These are phyloP conservation scores for Fraxinus paxiana DNA, from an alignment of 305 asterid genomes.

Conservation along the genomic window DNA sequence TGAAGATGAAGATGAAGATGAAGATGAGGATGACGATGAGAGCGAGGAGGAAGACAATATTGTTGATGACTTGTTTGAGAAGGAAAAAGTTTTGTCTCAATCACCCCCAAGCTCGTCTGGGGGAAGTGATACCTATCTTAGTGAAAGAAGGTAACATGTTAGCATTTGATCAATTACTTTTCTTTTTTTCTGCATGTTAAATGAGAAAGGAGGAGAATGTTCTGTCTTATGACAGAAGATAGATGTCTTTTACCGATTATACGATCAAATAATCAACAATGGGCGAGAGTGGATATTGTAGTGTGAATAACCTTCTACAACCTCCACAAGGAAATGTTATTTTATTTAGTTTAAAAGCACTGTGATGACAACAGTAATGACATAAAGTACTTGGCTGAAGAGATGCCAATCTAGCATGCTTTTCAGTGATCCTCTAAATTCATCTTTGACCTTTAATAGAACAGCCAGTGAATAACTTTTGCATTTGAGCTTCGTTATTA, in stretches of 20 bases:
- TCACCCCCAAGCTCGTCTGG: slow-evolving; percentile 36
- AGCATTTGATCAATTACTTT: neutral
- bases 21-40: slow-evolving; percentile 27
- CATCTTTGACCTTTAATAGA: neutral
- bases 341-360: neutral
- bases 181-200: neutral
- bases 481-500: neutral
- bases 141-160: slow-evolving; percentile 64
- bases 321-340: neutral
- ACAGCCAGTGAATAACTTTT: neutral
- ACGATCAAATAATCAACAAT: neutral
- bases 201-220: neutral
- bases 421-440: neutral
- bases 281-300: neutral
- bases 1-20: slow-evolving; percentile 38
- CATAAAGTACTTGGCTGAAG: neutral
- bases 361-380: neutral
- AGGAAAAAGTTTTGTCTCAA: slow-evolving; percentile 23
- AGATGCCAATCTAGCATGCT: slow-evolving; percentile 1
- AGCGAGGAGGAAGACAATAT: slow-evolving; percentile 33
- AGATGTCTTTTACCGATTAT: neutral
- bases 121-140: slow-evolving; percentile 63
- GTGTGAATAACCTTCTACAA: neutral
- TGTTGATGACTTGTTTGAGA: slow-evolving; percentile 27
- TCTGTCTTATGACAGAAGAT: neutral